Evolutionary conservation across 805 yeast species (phyloP), one percentile per base, ranked within the genome.

Genomic region (Saccharomycopsis javanensis): DNA sequence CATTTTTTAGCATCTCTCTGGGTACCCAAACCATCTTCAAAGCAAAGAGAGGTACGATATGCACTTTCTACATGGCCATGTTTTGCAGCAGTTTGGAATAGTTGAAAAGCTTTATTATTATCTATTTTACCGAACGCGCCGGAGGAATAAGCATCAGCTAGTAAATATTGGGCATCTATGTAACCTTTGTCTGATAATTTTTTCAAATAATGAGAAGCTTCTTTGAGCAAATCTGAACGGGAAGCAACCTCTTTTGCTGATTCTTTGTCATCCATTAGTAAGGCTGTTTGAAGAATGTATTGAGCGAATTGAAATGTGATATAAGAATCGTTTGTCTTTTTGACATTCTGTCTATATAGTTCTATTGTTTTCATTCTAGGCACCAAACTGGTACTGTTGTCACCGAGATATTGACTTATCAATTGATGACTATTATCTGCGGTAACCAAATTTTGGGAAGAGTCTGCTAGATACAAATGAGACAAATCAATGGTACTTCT

Each of bases 21-120:
- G 4, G 92, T 86, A 3, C 99, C 99, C 70, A 91, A 75, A 16
- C 99, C 99, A 70, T 90, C 95, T 69, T 91, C 96, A 64, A 85
- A 87, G 70, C 97, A 92, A 56, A 86, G 79, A 0, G 97, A 88
- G 0, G 96, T 87, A 64, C 98, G 79, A 71, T 87, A 94, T 0
- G 96, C 90, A 53, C 94, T 81, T 68, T 92, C 98, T 4, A 86
- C 78, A 68, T 92, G 98, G 28, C 92, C 94, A 64, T 88, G 92
- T 67, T 94, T 92, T 2, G 97, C 97, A 5, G 98, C 96, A 35
- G 87, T 75, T 66, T 85, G 90, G 68, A 94, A 94, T 57, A 88
- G 77, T 1, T 69, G 63, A 64, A 88, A 84, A 1, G 97, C 86
- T 62, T 87, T 91, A 61, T 79, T 81, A 64, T 85, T 78, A 54